Conservation (phyloP, 2,329 filamentous ascomycete species). For the Ascochyta clinopodiicola region DNA sequence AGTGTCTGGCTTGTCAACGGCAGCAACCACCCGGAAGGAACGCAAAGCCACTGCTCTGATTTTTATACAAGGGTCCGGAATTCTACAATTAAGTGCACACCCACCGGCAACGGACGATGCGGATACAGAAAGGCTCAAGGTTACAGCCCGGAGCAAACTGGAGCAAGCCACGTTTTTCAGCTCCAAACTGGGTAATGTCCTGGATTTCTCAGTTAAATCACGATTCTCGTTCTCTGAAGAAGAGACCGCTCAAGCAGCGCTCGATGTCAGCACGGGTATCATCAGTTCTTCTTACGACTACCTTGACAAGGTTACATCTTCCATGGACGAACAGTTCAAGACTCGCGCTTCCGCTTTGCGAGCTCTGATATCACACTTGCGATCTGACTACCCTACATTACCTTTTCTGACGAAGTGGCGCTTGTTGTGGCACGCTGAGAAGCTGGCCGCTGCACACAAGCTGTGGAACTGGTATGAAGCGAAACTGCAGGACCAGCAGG, state of each 20-base stretch:
- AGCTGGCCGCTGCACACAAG: slow-evolving; percentile 77
- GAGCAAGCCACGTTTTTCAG: slow-evolving; percentile 96
- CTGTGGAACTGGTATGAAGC: slow-evolving; percentile 84
- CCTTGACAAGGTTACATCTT: slow-evolving; percentile 74
- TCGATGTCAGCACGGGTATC: slow-evolving; percentile 81
- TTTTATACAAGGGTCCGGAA: slow-evolving; percentile 64
- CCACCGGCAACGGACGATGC: slow-evolving; percentile 65
- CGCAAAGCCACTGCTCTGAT: slow-evolving; percentile 54
- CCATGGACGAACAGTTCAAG: slow-evolving; percentile 80
- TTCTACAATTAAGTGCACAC: slow-evolving; percentile 61
- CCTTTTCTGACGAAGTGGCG: slow-evolving; percentile 76
- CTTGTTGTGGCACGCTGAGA: slow-evolving; percentile 88
- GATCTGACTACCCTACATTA: slow-evolving; percentile 67
- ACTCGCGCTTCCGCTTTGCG: slow-evolving; percentile 75
- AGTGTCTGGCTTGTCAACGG: slow-evolving; percentile 58
- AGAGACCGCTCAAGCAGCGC: slow-evolving; percentile 78
- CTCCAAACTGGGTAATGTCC: slow-evolving; percentile 78
- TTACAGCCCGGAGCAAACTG: slow-evolving; percentile 86
- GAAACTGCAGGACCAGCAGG: slow-evolving; percentile 72
- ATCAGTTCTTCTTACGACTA: slow-evolving; percentile 77
- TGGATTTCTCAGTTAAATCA: slow-evolving; percentile 77
- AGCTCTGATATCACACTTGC: slow-evolving; percentile 75
- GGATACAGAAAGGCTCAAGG: slow-evolving; percentile 51
- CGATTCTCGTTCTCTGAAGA: slow-evolving; percentile 70
- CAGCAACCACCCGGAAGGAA: slow-evolving; percentile 52